Evolutionary conservation across 257 asterid species (phyloP), one percentile per base, ranked within the genome.

Genomic region (Echites panduratus): DNA sequence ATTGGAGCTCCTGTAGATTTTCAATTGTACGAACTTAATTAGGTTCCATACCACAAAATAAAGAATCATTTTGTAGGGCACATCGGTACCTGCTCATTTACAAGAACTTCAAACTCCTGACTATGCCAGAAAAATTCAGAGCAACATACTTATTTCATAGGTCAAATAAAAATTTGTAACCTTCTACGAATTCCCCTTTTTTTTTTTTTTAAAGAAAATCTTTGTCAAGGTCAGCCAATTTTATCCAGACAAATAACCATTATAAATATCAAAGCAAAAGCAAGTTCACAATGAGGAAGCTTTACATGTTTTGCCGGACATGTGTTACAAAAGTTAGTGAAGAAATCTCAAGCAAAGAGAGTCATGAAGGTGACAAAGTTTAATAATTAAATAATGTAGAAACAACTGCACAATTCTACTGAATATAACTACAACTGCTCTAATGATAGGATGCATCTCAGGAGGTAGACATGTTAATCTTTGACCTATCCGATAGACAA

Each of bases 1-100:
- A 94, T 73, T 91, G 99, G 72, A 94, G 95, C 80, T 94, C 98
- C 99, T 95, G 92, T 17, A 26, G 44, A 41, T 19, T 44, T 57
- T 40, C 58, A 44, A 20, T 70, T 43, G 22, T 19, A 57, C 17
- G 50, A 63, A 19, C 47, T 22, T 24, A 70, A 53, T 50, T 17
- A 67, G 41, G 32, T 22, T 32, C 54, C 9, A 68, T 61, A 26
- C n/a, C 7, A 53, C 20, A 35, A 10, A 64, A 17, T 5, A 7
- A 50, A 64, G 20, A 38, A 19, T 38, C 69, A 38, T 8, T 0
- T 17, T 16, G 24, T 38, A 17, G 47, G 49, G 40, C 6, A 63
- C 7, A 32, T 32, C 14, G 5, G 47, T 9, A 17, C 29, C 45
- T 32, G 24, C 45, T 13, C 9, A 13, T 61, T 61, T 7, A 7